Evolutionary conservation across 352 stramenopile genomes (phyloP).

Genomic region (Globisporangium nagaii): DNA sequence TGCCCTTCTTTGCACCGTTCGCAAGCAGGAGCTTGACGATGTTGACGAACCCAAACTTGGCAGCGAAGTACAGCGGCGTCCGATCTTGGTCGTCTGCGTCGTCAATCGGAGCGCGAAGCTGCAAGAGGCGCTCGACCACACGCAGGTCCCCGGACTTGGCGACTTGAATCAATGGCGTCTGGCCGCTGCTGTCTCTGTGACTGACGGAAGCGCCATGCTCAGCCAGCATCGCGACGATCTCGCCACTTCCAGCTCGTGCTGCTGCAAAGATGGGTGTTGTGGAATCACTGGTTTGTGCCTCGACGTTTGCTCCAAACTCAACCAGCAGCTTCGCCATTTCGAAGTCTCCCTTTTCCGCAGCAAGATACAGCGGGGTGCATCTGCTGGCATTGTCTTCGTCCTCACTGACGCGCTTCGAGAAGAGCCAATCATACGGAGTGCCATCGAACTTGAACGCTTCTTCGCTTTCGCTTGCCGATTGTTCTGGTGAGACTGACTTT

Average conservation of each 20-base stretch:
- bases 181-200: background rate
- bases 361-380: no score
- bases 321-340: background rate
- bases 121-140: background rate
- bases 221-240: background rate
- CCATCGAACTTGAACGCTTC: no score
- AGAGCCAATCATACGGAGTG: no score
- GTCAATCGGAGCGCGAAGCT: background rate
- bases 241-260: background rate
- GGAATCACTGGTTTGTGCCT: background rate
- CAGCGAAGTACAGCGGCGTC: background rate
- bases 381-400: no score
- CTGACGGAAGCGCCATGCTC: background rate
- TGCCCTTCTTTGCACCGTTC: background rate
- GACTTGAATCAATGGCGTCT: background rate
- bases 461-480: no score
- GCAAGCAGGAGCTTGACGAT: background rate
- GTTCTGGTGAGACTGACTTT: no score
- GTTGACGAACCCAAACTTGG: background rate
- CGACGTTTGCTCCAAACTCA: background rate
- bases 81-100: background rate
- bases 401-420: no score
- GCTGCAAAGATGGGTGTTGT: background rate
- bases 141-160: background rate
- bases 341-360: no score